These are phyloP conservation scores for Talaromyces amestolkiae DNA, from an alignment of 2,329 filamentous ascomycete genomes.

Conservation along the genomic window DNA sequence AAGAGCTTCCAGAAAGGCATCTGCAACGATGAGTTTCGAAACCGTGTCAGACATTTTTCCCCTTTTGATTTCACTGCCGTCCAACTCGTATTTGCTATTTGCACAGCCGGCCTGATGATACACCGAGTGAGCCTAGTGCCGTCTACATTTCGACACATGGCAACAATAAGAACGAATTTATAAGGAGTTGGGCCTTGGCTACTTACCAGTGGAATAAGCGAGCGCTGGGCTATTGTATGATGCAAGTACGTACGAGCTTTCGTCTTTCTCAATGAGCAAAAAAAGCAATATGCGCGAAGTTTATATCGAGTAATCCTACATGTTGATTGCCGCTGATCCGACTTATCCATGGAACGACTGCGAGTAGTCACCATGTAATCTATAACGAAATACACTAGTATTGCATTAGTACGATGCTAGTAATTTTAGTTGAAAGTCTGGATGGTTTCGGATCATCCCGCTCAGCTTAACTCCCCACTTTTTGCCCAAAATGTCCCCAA, in stretches of 20 bases:
- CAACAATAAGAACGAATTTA: not conserved
- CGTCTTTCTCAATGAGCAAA: not conserved
- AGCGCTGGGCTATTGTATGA: not conserved
- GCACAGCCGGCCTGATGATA: not conserved
- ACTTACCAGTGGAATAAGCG: not conserved
- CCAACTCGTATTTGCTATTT: not conserved
- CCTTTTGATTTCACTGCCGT: not conserved
- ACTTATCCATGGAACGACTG: not conserved
- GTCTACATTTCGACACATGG: not conserved
- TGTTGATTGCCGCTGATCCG: not conserved
- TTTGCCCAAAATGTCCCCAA: not conserved
- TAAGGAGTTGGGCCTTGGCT: not conserved
- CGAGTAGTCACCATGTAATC: not conserved
- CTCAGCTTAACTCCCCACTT: not conserved
- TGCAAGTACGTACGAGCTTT: not conserved
- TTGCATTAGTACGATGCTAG: not conserved
- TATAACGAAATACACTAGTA: not conserved
- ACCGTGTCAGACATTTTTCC: constrained; percentile 9
- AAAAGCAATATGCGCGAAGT: not conserved
- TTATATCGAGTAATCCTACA: constrained; percentile 1
- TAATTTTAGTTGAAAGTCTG: not conserved
- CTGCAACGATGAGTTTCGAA: constrained; percentile 19
- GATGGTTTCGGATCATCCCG: not conserved
- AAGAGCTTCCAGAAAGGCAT: constrained; percentile 23
- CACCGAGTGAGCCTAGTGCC: not conserved